A percentile compares a stretch with the other conserved stretches of the same genome.
Conservation (phyloP, 1,139 yeast species). For the Kodamaea derodonti region DNA sequence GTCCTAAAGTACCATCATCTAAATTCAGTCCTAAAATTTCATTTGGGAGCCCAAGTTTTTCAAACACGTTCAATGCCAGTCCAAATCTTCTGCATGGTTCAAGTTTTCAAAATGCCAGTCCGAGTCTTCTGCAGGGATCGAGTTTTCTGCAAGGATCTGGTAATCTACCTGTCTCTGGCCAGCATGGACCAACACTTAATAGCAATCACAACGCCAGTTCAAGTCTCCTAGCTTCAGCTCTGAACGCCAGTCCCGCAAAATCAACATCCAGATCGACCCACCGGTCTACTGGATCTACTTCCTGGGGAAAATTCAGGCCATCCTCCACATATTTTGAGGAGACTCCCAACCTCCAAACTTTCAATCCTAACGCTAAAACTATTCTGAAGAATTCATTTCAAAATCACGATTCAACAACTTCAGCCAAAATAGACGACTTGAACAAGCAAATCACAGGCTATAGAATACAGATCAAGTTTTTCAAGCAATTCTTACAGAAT, state of each 20-base stretch:
- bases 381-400: conserved; percentile 9
- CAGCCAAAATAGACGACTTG: conserved; percentile 27
- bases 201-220: conserved; percentile 2
- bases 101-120: too few species aligned
- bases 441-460: conserved; percentile 41
- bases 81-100: too few species aligned
- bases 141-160: background rate
- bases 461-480: conserved; percentile 40
- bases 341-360: conserved; percentile 7
- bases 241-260: background rate
- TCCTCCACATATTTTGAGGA: conserved; percentile 13
- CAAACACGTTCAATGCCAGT: too few species aligned
- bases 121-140: background rate
- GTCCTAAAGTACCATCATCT: background rate
- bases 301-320: conserved; percentile 34
- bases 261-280: conserved; percentile 3
- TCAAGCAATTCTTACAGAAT: conserved; percentile 39
- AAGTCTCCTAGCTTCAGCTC: conserved; percentile 1
- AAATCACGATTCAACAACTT: conserved; percentile 13
- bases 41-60: too few species aligned
- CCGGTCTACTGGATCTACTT: conserved; percentile 10
- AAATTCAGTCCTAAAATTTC: background rate
- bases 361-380: conserved; percentile 5
- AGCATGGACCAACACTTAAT: background rate
- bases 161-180: background rate